Base-by-base conservation (phyloP, 2,329 filamentous ascomycete species). In the Penicillium sp. region DNA sequence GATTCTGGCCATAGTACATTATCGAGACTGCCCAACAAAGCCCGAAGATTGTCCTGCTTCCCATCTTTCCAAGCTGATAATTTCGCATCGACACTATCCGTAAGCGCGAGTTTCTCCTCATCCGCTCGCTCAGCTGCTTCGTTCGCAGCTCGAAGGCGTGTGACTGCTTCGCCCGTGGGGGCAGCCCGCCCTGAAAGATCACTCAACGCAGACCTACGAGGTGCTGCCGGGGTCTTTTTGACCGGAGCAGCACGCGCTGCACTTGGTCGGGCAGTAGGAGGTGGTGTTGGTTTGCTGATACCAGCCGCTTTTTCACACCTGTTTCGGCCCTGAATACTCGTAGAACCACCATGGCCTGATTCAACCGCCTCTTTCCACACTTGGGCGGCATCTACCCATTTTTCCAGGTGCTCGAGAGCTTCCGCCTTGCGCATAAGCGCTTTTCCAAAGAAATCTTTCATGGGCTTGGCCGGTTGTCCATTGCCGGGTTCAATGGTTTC, bases 351-450 rank as follows among this genome's bases (percentile, higher is more conserved):
- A 16, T 95, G 84, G 3, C 92, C 91, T 24, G 83, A 84, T 72
- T 95, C 89, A 1, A 97, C 89, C 33, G 90, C 92, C 55, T 83
- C 77, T 65, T 87, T 85, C 94, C 94, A 99, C 0, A 89, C 85
- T 1, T 79, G 76, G 0, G 85, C 86, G 1, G 94, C 94, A 51
- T 97, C 93, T 2, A 77, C 75, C 93, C 93, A 99, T 69, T 88
- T 90, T 75, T 99, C 94, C 80, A 99, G 88, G 68, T 96, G 89
- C 72, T 99, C 94, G 7, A 97, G 80, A 1, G 91, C 94, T 74
- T 99, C 94, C 0, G 94, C 94, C 77, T 97, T 97, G 54, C 94
- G 88, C 75, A 90, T 93, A 28, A 97, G 77, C 0, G 93, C 93
- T 72, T 97, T 99, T 53, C 91, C 92, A 68, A 89, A 97, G 60